Evolutionary conservation across 495 filamentous ascomycete genomes (phyloP).

Genomic region (Penicillium tannophilum): DNA sequence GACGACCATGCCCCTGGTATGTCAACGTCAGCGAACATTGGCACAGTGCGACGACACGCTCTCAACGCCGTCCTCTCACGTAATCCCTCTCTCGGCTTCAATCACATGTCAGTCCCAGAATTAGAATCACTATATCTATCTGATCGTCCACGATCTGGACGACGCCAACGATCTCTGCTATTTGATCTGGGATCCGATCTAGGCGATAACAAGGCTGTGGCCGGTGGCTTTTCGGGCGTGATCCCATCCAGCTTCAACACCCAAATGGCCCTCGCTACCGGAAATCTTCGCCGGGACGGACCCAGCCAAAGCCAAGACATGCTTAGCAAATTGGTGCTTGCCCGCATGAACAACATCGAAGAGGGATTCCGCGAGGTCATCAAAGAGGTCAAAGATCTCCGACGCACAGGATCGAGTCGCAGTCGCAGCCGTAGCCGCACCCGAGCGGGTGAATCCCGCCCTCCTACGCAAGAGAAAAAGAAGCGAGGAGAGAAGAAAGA

Average conservation of each 20-base stretch:
- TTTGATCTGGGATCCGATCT: constrained; percentile 73
- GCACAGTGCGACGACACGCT: constrained; percentile 31
- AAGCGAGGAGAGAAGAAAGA: constrained; percentile 37
- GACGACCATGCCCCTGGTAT: constrained; percentile 17
- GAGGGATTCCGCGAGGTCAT: constrained; percentile 81
- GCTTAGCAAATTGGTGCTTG: constrained; percentile 82
- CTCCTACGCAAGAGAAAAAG: constrained; percentile 31
- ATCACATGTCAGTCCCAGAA: constrained; percentile 56
- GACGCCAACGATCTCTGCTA: constrained; percentile 57
- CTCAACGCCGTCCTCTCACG: constrained; percentile 25
- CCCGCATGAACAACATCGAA: constrained; percentile 88
- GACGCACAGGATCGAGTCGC: constrained; percentile 35
- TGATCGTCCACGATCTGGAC: constrained; percentile 27
- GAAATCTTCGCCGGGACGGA: constrained; percentile 41
- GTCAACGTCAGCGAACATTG: constrained; percentile 30
- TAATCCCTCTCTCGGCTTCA: constrained; percentile 54
- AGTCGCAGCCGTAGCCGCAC: constrained; percentile 38
- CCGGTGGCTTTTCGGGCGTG: constrained; percentile 51
- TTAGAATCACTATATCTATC: constrained; percentile 45
- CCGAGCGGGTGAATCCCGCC: constrained; percentile 29
- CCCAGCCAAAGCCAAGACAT: constrained; percentile 59
- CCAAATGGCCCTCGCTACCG: constrained; percentile 72
- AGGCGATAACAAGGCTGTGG: constrained; percentile 65
- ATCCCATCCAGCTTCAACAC: constrained; percentile 78
- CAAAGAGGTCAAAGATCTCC: constrained; percentile 75